phyloP scores from a whole-genome alignment of 2,329 filamentous ascomycete species.

The Sporothrix brasiliensis region DNA sequence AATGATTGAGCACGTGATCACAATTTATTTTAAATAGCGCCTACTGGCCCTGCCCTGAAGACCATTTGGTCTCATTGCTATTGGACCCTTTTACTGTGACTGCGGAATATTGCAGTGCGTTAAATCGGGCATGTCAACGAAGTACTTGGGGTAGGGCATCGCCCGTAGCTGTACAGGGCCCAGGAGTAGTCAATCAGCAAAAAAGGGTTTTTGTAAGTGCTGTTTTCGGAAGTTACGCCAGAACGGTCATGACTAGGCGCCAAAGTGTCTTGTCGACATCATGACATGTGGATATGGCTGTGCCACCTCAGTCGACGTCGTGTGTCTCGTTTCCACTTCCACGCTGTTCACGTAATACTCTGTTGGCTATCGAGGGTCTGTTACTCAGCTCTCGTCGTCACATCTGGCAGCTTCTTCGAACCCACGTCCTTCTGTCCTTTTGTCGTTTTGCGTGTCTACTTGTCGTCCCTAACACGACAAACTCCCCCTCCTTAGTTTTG shows the following conservation, averaged over 20 bases:
- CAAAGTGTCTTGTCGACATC: not conserved
- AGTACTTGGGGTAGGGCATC: not conserved
- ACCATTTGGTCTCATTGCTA: no score
- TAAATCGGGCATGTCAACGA: no score
- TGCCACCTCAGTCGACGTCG: not conserved
- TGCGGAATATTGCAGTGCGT: no score
- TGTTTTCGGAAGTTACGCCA: conserved; percentile 15
- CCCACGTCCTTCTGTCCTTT: not conserved
- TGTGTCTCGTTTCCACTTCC: not conserved
- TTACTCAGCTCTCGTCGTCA: not conserved
- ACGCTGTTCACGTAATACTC: not conserved
- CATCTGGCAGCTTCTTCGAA: not conserved
- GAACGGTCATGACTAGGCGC: conserved; percentile 6
- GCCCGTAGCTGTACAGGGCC: not conserved
- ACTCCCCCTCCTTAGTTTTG: not conserved
- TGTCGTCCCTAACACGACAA: not conserved
- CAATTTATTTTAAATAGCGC: no score
- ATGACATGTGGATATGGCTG: not conserved
- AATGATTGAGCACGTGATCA: not conserved
- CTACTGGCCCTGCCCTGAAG: no score
- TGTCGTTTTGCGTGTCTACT: not conserved
- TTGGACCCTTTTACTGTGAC: no score
- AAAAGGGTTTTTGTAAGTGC: not conserved
- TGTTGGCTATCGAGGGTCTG: not conserved
- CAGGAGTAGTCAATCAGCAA: not conserved